Evolutionary conservation across 2,329 filamentous ascomycete species (phyloP).

Genomic region (Scedosporium apiospermum): DNA sequence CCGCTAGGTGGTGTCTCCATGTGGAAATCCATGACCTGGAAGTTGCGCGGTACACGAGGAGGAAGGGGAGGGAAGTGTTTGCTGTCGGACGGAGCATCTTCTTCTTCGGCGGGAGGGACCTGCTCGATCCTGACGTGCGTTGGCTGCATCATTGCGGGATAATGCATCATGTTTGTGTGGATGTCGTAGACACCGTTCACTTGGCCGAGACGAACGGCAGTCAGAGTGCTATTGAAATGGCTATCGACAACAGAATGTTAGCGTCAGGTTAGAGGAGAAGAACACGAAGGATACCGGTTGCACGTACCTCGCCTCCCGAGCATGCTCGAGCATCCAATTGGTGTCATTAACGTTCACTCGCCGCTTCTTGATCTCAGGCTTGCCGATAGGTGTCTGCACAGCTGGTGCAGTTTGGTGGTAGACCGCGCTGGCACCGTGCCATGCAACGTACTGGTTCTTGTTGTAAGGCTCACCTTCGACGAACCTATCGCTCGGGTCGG

Average conservation of each 20-base stretch:
- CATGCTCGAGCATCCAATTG: slow-evolving; percentile 97
- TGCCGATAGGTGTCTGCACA: slow-evolving; percentile 65
- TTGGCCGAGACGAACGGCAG: slow-evolving; percentile 58
- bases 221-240: slow-evolving; percentile 72
- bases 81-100: slow-evolving; percentile 21
- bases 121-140: slow-evolving; percentile 78
- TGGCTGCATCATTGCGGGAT: slow-evolving; percentile 79
- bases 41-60: slow-evolving; percentile 42
- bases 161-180: slow-evolving; percentile 88
- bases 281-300: not conserved
- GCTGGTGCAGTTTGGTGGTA: slow-evolving; percentile 78
- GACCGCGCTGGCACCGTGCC: slow-evolving; percentile 93
- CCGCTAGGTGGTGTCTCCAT: slow-evolving; percentile 42
- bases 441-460: slow-evolving; percentile 97
- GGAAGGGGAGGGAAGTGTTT: slow-evolving; percentile 38
- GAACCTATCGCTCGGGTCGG: slow-evolving; percentile 78
- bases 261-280: not conserved
- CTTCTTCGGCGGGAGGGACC: slow-evolving; percentile 28
- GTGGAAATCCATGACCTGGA: slow-evolving; percentile 44
- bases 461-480: slow-evolving; percentile 83
- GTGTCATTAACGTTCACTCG: slow-evolving; percentile 82
- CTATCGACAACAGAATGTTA: slow-evolving; percentile 34
- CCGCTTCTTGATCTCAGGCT: slow-evolving; percentile 72
- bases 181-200: slow-evolving; percentile 78
- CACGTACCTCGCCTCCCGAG: slow-evolving; percentile 74